Percentiles rank a stretch among this genome's conserved stretches.
These are phyloP conservation scores for Coemansia sp. DNA, from an alignment of 192 early-diverging fungal species.

Conservation along the genomic window DNA sequence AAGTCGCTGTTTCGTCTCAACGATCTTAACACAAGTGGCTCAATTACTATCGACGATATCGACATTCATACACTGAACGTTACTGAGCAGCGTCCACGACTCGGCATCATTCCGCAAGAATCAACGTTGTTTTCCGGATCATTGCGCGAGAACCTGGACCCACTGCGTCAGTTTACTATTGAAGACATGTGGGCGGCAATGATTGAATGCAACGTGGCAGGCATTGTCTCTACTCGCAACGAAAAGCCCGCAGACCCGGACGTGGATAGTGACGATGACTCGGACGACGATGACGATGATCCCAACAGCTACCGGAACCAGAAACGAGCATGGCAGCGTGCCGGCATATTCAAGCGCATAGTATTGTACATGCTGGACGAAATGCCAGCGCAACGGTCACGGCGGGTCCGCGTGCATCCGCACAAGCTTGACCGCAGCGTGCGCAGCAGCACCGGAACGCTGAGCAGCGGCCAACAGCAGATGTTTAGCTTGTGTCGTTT, in stretches of 20 bases:
- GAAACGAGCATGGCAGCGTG: constrained; percentile 11
- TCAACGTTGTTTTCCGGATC: constrained; percentile 66
- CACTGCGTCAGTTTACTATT: constrained; percentile 67
- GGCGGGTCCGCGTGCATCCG: not conserved
- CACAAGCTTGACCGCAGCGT: not conserved
- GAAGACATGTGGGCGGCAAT: constrained; percentile 66
- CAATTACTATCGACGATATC: constrained; percentile 76
- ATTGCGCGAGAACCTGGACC: constrained; percentile 78
- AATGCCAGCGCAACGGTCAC: constrained; percentile 1
- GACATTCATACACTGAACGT: constrained; percentile 72
- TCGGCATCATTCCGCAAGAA: constrained; percentile 65
- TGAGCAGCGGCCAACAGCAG: constrained; percentile 58
- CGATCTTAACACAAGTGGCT: constrained; percentile 29
- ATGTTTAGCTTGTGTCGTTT: constrained; percentile 63
- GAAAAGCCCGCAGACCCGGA: not conserved
- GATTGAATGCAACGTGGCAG: constrained; percentile 7
- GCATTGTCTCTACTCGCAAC: not conserved
- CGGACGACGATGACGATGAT: not conserved
- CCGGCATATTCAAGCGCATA: constrained; percentile 12
- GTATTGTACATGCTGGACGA: constrained; percentile 2
- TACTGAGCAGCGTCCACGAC: constrained; percentile 56
- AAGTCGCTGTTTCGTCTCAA: constrained; percentile 63
- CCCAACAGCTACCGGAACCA: not conserved
- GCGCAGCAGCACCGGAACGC: not conserved
- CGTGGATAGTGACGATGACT: not conserved